Percentiles rank a stretch among this genome's conserved stretches.
Conservation (phyloP, 2,329 filamentous ascomycete genomes). For the Mycogone perniciosa region DNA sequence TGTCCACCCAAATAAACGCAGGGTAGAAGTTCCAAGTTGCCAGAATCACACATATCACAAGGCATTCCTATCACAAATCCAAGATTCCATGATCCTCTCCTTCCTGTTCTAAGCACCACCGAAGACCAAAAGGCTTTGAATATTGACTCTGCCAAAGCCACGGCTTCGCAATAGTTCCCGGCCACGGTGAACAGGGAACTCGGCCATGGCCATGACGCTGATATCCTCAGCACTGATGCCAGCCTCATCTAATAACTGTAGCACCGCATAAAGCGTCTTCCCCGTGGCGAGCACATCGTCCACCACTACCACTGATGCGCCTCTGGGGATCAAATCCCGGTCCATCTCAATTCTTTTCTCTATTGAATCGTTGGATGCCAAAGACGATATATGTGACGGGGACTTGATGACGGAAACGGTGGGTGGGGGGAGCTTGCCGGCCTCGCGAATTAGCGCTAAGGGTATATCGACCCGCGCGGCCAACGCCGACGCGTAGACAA, state of each 20-base stretch:
- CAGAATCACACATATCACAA: too few species aligned
- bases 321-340: slow-evolving; percentile 32
- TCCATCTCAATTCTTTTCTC: slow-evolving; percentile 45
- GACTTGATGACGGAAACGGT: slow-evolving; percentile 41
- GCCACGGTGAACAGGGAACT: slow-evolving; percentile 51
- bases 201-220: slow-evolving; percentile 47
- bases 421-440: slow-evolving; percentile 54
- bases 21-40: too few species aligned
- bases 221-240: slow-evolving; percentile 37
- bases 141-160: slow-evolving; percentile 43
- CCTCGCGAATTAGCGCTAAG: slow-evolving; percentile 46
- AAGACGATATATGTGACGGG: slow-evolving; percentile 48
- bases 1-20: too few species aligned
- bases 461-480: slow-evolving; percentile 34
- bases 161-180: slow-evolving; percentile 36
- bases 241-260: slow-evolving; percentile 40
- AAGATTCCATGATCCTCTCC: too few species aligned
- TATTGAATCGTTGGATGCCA: slow-evolving; percentile 15
- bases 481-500: slow-evolving; percentile 48
- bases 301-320: slow-evolving; percentile 44
- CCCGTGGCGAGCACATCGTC: slow-evolving; percentile 56
- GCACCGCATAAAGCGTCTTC: slow-evolving; percentile 45
- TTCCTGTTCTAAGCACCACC: slow-evolving; percentile 16
- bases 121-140: slow-evolving; percentile 48
- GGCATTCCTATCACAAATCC: too few species aligned